A percentile compares a stretch with the other conserved stretches of the same genome.
Evolutionary conservation across 2,329 filamentous ascomycete genomes (phyloP).

Genomic region (Venturia pyrina): DNA sequence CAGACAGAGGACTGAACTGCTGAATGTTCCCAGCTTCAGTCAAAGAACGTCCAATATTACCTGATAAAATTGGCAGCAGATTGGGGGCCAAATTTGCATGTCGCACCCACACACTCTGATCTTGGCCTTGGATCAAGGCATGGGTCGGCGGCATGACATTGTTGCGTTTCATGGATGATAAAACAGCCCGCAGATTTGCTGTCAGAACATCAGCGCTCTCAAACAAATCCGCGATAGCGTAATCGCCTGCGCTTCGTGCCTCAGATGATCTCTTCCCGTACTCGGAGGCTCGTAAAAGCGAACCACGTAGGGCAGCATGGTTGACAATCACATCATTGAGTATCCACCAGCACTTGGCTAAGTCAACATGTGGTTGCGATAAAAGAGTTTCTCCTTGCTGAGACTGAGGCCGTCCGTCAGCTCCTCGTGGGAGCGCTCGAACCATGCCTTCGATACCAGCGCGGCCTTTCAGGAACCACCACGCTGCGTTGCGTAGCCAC

Average conservation of each 20-base stretch:
- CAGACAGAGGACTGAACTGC: conserved; percentile 46
- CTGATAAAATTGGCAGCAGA: conserved; percentile 59
- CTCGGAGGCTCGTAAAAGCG: background rate
- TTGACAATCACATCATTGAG: conserved; percentile 31
- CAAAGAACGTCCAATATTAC: conserved; percentile 36
- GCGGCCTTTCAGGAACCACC: conserved; percentile 85
- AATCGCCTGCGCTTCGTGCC: conserved; percentile 33
- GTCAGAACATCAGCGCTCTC: conserved; percentile 45
- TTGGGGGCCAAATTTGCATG: conserved; percentile 68
- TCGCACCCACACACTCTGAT: conserved; percentile 71
- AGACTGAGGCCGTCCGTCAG: conserved; percentile 37
- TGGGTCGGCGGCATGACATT: conserved; percentile 57
- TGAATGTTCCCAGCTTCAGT: conserved; percentile 34
- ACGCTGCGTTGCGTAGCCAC: conserved; percentile 63
- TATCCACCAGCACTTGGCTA: conserved; percentile 85
- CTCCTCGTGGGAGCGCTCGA: conserved; percentile 49
- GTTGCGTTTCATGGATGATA: conserved; percentile 77
- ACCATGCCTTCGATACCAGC: conserved; percentile 64
- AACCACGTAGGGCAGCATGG: conserved; percentile 19
- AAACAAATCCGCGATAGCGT: conserved; percentile 34
- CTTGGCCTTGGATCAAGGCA: conserved; percentile 65
- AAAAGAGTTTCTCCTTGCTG: conserved; percentile 34
- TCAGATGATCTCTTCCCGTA: conserved; percentile 25
- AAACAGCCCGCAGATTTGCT: conserved; percentile 60
- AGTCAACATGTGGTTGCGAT: conserved; percentile 73